phyloP scores from a whole-genome alignment of 2,329 filamentous ascomycete genomes.

The Arthroderma sp. region DNA sequence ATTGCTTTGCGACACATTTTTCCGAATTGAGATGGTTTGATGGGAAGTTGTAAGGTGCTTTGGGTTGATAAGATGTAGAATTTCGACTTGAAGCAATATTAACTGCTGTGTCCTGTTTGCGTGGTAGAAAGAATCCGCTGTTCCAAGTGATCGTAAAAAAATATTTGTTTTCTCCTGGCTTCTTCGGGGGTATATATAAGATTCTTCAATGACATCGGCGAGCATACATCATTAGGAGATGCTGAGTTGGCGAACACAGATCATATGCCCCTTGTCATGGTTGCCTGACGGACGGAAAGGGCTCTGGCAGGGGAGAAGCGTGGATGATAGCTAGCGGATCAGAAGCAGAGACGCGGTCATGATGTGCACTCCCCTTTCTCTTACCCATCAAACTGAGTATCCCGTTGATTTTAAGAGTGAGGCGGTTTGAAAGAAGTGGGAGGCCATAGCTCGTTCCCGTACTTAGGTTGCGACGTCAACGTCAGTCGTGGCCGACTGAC shows the following conservation, averaged over 20 bases:
- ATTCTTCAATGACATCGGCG: not conserved
- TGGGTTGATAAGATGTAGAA: not conserved
- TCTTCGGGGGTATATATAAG: not conserved
- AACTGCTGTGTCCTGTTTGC: not conserved
- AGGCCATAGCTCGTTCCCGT: not conserved
- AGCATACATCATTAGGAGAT: not conserved
- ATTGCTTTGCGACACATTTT: conserved; percentile 12
- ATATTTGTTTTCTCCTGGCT: not conserved
- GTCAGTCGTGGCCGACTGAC: too few relatives aligned
- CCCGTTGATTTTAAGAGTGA: not conserved
- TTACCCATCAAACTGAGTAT: not conserved
- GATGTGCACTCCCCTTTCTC: not conserved
- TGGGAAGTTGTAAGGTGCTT: not conserved
- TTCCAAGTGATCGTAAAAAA: not conserved
- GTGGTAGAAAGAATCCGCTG: not conserved
- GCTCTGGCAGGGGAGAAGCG: not conserved
- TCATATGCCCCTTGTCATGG: not conserved
- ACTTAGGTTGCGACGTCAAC: not conserved
- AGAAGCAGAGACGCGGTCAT: not conserved
- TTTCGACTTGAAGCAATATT: not conserved
- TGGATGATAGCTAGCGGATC: too few relatives aligned
- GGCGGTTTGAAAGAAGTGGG: conserved; percentile 1
- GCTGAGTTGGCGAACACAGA: not conserved
- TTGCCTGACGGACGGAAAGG: not conserved
- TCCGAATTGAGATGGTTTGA: not conserved